phyloP scores from a whole-genome alignment of 2,329 filamentous ascomycete species.

The Clathrospora elynae region DNA sequence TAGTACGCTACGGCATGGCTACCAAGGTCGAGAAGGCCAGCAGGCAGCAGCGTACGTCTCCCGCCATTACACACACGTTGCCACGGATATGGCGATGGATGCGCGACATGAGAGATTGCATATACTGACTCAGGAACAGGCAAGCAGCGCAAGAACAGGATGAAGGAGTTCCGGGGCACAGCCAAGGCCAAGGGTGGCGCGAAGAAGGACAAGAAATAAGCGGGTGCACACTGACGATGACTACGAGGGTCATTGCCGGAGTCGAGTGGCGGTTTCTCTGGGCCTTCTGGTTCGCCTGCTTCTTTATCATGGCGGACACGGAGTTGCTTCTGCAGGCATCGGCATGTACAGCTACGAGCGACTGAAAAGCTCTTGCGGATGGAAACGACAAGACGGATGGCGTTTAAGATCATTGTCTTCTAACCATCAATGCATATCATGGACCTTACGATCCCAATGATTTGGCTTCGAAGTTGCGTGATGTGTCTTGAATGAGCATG shows the following conservation, averaged over 20 bases:
- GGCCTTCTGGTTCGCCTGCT: slow-evolving; percentile 39
- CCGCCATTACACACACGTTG: slow-evolving; percentile 10
- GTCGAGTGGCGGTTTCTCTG: slow-evolving; percentile 42
- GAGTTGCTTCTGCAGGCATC: slow-evolving; percentile 44
- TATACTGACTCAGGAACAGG: slow-evolving; percentile 63
- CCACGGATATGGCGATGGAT: slow-evolving; percentile 11
- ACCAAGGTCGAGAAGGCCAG: slow-evolving; percentile 95
- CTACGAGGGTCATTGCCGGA: slow-evolving; percentile 38
- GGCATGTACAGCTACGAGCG: slow-evolving; percentile 49
- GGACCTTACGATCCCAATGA: slow-evolving; percentile 40
- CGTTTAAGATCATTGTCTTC: slow-evolving; percentile 48
- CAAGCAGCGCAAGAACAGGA: slow-evolving; percentile 99
- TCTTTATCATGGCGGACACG: slow-evolving; percentile 42
- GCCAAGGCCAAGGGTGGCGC: slow-evolving; percentile 97
- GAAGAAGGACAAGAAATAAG: slow-evolving; percentile 80
- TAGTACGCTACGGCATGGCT: slow-evolving; percentile 90
- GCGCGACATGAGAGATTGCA: slow-evolving; percentile 17
- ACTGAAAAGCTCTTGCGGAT: slow-evolving; percentile 48
- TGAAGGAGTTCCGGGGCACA: slow-evolving; percentile 97
- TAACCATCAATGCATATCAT: slow-evolving; percentile 51
- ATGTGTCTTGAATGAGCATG: no score
- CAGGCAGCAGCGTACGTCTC: slow-evolving; percentile 95
- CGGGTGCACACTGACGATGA: slow-evolving; percentile 38
- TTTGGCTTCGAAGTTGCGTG: no score
- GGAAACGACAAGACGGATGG: slow-evolving; percentile 47